Percentiles rank a stretch among this genome's conserved stretches.
Conservation (phyloP, 1,284 basidiomycete species). For the Testicularia cyperi region DNA sequence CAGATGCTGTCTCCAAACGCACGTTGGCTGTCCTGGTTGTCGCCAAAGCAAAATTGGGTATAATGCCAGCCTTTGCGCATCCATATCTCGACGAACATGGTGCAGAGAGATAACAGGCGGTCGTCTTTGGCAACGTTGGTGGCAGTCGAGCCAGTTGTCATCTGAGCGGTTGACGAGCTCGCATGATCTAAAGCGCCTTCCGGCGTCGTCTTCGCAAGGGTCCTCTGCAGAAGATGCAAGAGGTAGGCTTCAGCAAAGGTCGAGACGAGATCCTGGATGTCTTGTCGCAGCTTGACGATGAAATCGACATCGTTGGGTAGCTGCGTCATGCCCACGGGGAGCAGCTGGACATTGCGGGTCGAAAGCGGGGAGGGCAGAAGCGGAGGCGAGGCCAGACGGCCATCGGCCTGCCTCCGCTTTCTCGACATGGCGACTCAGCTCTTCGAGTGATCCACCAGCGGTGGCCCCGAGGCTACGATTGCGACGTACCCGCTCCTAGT, state of each 20-base stretch:
- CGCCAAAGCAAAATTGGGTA: constrained; percentile 27
- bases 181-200: background rate
- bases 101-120: constrained; percentile 27
- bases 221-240: background rate
- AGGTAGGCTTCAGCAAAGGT: constrained; percentile 14
- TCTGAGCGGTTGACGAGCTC: background rate
- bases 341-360: constrained; percentile 21
- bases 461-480: too few relatives aligned
- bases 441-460: too few relatives aligned
- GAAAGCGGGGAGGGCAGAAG: constrained; percentile 18
- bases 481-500: too few relatives aligned
- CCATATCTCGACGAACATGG: constrained; percentile 17
- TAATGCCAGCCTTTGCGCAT: constrained; percentile 22
- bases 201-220: too few relatives aligned
- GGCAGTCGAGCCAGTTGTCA: background rate
- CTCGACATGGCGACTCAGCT: constrained; percentile 19
- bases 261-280: constrained; percentile 16
- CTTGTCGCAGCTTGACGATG: constrained; percentile 9
- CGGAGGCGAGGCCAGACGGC: constrained; percentile 21
- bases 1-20: constrained; percentile 15
- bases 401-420: constrained; percentile 26
- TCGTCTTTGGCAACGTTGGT: too few relatives aligned
- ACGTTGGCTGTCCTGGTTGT: constrained; percentile 26
- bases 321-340: constrained; percentile 27
- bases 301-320: constrained; percentile 24